Base-by-base conservation (phyloP, 2,329 filamentous ascomycete genomes). In the Cladosporium sp. region DNA sequence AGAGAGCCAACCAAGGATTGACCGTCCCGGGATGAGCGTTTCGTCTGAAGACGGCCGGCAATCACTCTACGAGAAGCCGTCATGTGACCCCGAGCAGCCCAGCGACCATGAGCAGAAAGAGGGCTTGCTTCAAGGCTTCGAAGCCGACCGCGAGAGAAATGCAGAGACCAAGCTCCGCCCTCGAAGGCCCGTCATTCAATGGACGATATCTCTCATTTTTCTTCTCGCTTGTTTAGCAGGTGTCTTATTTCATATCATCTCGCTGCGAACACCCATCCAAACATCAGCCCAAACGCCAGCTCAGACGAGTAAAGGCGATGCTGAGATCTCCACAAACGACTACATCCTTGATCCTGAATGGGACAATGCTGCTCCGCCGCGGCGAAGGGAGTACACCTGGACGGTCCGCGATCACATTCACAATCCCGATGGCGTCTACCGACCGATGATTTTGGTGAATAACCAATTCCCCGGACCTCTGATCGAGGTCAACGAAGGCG, bases 301-400 rank as follows among this genome's bases (percentile, higher is more conserved):
- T 28, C 22, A 28, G 22, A 28, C 22, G 7, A 28, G 22, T 28
- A 3, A 28, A 28, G 22, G 7, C 4, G 28, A 9, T 33, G 11
- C 14, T 10, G 28, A 9, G 9, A 42, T 72, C 9, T 32, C 55
- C n/a, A 59, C 53, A 5, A 63, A 70, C 0, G 78, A 83, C 46
- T 85, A 87, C 55, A 65, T 82, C 3, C 71, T 88, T 13, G 71
- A 79, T 46, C 63, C 74, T 0, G 58, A 69, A 2, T 87, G 84
- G 84, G 68, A 84, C 54, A 74, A 75, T 55, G 43, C 70, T 14
- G 75, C 78, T 0, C 58, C 72, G 3, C 74, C 77, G 0, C 74
- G 72, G 13, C 74, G 72, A 2, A 75, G 84, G 59, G 75, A 80
- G 56, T 84, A 82, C 60, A 69, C 76, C 55, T 87, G 83, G 82